A percentile compares a stretch with the other conserved stretches of the same genome.
Evolutionary conservation across 345 rosid species (phyloP).

Genomic region (Gossypium longicalyx): DNA sequence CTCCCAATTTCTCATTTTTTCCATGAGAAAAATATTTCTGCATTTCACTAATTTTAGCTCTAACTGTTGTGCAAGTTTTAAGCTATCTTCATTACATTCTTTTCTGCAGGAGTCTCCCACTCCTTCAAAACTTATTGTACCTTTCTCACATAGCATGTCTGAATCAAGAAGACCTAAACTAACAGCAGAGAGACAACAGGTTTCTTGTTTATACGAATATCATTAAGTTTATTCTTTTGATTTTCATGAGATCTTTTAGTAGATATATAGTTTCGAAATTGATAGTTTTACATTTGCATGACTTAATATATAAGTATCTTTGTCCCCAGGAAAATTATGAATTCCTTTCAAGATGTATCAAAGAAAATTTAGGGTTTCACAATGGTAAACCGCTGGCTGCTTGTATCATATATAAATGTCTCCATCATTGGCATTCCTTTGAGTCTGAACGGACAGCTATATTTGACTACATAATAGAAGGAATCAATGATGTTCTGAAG

Average conservation of each 20-base stretch:
- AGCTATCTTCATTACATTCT: slow-evolving; percentile 7
- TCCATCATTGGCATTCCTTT: slow-evolving; percentile 90
- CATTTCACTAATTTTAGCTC: not conserved
- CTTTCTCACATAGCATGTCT: slow-evolving; percentile 66
- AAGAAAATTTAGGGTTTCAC: slow-evolving; percentile 73
- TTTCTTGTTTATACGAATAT: slow-evolving; percentile 24
- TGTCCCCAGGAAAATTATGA: slow-evolving; percentile 76
- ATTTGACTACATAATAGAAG: slow-evolving; percentile 85
- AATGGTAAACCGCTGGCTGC: slow-evolving; percentile 89
- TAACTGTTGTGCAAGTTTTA: not conserved
- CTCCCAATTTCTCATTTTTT: not conserved
- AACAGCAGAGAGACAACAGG: slow-evolving; percentile 84
- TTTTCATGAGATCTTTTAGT: slow-evolving; percentile 1
- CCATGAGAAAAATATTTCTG: not conserved
- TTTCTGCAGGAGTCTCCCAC: slow-evolving; percentile 80
- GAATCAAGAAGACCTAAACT: slow-evolving; percentile 77
- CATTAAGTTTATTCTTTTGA: slow-evolving; percentile 8
- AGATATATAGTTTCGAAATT: not conserved
- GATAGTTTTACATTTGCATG: slow-evolving; percentile 6
- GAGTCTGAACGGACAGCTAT: slow-evolving; percentile 87
- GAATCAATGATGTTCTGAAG: slow-evolving; percentile 81
- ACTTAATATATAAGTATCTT: slow-evolving; percentile 14
- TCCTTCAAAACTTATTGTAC: slow-evolving; percentile 67
- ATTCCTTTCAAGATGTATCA: slow-evolving; percentile 79
- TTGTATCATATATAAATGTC: slow-evolving; percentile 82